A percentile compares a stretch with the other conserved stretches of the same genome.
Evolutionary conservation across 73 alveolate species (phyloP).

Genomic region (Halteria grandinella): DNA sequence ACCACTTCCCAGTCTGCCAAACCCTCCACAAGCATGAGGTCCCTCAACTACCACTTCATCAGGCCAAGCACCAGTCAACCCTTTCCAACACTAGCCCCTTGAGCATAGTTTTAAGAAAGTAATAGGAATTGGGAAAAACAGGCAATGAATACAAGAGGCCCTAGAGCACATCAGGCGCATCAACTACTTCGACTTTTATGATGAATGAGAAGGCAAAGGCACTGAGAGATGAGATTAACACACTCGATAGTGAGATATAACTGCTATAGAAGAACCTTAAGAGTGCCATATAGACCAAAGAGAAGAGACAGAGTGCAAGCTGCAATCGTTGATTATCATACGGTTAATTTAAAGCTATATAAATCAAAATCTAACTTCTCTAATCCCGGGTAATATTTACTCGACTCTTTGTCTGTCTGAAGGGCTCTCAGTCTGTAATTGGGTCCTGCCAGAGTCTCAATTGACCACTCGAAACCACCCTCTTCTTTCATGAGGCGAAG

Average conservation of each 20-base stretch:
- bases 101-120: too few relatives aligned
- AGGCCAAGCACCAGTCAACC: too few relatives aligned
- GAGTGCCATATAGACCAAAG: constrained; percentile 32
- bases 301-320: too few relatives aligned
- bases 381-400: constrained; percentile 22
- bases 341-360: constrained; percentile 1
- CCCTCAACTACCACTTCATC: too few relatives aligned
- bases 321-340: too few relatives aligned
- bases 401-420: constrained; percentile 19
- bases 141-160: too few relatives aligned
- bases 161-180: too few relatives aligned
- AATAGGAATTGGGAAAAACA: too few relatives aligned
- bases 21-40: too few relatives aligned
- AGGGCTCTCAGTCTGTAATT: constrained; percentile 6
- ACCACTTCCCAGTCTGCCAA: too few relatives aligned
- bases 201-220: constrained; percentile 54
- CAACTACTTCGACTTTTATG: constrained; percentile 39
- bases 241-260: constrained; percentile 35
- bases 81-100: too few relatives aligned
- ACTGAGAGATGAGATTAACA: constrained; percentile 26
- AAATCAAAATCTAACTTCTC: neutral
- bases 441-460: neutral
- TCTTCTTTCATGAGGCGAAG: constrained; percentile 29
- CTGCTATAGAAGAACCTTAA: constrained; percentile 35
- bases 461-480: neutral